phyloP scores from a whole-genome alignment of 345 rosid genomes.

The Hibiscus syriacus region DNA sequence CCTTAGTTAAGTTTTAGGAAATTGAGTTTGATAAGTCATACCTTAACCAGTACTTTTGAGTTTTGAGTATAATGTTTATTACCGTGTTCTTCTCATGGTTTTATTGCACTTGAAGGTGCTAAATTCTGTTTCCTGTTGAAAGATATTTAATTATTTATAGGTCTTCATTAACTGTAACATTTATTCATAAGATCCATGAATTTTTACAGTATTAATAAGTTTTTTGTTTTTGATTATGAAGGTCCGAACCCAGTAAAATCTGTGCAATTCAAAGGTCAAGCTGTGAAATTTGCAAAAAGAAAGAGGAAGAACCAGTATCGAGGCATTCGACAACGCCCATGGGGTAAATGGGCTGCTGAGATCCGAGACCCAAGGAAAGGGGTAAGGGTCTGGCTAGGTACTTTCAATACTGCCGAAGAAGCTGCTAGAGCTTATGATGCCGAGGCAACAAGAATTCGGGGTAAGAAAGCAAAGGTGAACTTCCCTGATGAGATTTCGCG shows the following conservation, averaged over 20 bases:
- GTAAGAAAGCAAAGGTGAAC: constrained; percentile 64
- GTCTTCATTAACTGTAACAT: background rate
- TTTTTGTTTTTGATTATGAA: constrained; percentile 10
- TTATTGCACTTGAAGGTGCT: background rate
- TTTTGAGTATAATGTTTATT: background rate
- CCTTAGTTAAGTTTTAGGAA: background rate
- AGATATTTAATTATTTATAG: background rate
- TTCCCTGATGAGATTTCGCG: constrained; percentile 50
- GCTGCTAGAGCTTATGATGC: constrained; percentile 83
- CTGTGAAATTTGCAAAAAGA: constrained; percentile 63
- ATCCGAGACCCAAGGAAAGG: constrained; percentile 91
- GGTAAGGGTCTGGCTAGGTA: constrained; percentile 87
- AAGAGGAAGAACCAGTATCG: constrained; percentile 86
- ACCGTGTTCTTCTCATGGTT: background rate
- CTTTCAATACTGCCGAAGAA: constrained; percentile 88
- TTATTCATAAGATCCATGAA: no score
- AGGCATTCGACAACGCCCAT: constrained; percentile 90
- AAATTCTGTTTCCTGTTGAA: background rate
- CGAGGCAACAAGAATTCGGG: constrained; percentile 68
- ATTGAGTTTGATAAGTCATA: background rate
- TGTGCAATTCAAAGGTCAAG: constrained; percentile 37
- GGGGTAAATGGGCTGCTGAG: constrained; percentile 99
- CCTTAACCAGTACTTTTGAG: background rate
- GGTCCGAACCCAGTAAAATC: constrained; percentile 32
- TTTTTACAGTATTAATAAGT: no score